Evolutionary conservation across 306 rosid genomes (phyloP).

Genomic region (Lathyrus tuberosus): DNA sequence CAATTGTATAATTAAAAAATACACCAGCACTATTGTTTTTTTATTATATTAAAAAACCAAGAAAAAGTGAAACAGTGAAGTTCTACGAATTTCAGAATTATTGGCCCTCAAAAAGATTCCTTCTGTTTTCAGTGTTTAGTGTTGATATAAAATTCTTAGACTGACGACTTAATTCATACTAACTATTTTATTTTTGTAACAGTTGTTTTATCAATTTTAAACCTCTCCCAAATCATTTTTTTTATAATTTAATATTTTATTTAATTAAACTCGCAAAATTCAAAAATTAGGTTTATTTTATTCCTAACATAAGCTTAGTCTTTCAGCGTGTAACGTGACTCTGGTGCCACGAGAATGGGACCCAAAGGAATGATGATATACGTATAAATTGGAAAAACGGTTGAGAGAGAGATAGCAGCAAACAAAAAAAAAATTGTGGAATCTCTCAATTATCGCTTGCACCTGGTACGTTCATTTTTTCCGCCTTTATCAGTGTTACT

Average conservation of each 20-base stretch:
- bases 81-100: not conserved
- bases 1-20: not conserved
- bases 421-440: not conserved
- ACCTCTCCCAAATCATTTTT: too few species aligned
- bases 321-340: not conserved
- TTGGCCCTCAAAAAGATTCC: not conserved
- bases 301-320: not conserved
- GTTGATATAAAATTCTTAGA: not conserved
- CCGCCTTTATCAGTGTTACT: not conserved
- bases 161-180: too few species aligned
- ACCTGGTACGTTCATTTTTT: conserved; percentile 11
- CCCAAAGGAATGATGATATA: not conserved
- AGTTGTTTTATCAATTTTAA: not conserved
- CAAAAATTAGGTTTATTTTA: not conserved
- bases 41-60: not conserved
- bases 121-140: conserved; percentile 8
- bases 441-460: conserved; percentile 1
- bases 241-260: too few species aligned
- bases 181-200: not conserved
- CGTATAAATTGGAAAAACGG: not conserved
- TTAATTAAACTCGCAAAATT: too few species aligned
- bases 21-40: not conserved
- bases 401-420: not conserved
- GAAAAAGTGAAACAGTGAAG: not conserved
- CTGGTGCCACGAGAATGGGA: not conserved